Evolutionary conservation across 805 yeast species (phyloP), one percentile per base, ranked within the genome.

Genomic region (Yamadazyma takamatsuzukensis): DNA sequence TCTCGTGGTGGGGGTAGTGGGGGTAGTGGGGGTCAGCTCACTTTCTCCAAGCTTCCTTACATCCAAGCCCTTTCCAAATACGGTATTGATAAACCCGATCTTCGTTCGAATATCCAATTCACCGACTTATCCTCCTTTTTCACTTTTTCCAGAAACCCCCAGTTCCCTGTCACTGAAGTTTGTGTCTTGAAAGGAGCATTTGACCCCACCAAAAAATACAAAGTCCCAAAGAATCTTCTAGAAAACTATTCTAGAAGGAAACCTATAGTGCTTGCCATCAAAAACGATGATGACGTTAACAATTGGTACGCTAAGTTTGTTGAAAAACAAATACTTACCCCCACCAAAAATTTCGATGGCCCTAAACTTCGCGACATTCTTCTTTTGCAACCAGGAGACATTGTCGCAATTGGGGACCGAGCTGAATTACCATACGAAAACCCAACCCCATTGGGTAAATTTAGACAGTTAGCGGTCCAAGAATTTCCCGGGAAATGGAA

Each of bases 81-180:
- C 50, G 98, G 98, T 11, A 83, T 89, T 32, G 98, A 93, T 53
- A 93, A 93, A 54, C 98, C 98, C 0, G 97, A 93, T 55, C 59
- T 93, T 43, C 69, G 97, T 40, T 80, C 83, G 0, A 51, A 61
- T 1, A 43, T 86, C 19, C 51, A 66, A 21, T 73, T 87, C 25
- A 36, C 47, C 1, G 68, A 74, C 34, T 41, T 87, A n/a, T 57
- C 73, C 1, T 54, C 53, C 4, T 64, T 47, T 34, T 68, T 71
- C 15, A 50, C 39, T 0, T 54, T 63, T 5, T 55, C 37, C 2
- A 51, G 50, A 14, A 42, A 49, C 25, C 25, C 72, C 16, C 42
- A 51, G 3, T 90, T 78, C 50, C 82, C 86, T 0, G 76, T 85
- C 2, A 65, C 85, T 17, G 98, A 90, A 53, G 82, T 78, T 0